Percentiles rank a stretch among this genome's conserved stretches.
phyloP scores from a whole-genome alignment of 305 asterid genomes.

The Rubia peregrina region DNA sequence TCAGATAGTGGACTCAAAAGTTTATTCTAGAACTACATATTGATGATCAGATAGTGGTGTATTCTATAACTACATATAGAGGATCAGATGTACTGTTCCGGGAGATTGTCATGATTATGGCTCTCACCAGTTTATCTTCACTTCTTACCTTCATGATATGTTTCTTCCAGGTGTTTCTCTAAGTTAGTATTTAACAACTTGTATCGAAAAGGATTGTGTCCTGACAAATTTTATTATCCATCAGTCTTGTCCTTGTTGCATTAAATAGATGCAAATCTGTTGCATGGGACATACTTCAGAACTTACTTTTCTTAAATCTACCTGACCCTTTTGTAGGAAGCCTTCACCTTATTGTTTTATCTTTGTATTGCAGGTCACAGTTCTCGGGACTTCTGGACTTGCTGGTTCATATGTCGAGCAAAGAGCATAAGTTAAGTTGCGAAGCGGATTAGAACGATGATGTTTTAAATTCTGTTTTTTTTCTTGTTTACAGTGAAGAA shows the following conservation, averaged over 20 bases:
- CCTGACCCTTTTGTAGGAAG: too few relatives aligned
- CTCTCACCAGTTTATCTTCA: too few relatives aligned
- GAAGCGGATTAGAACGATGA: neutral
- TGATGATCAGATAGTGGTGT: too few relatives aligned
- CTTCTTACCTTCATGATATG: too few relatives aligned
- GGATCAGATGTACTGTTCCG: neutral
- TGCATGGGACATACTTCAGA: neutral
- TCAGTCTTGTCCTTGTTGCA: neutral
- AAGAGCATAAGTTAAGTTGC: conserved; percentile 50
- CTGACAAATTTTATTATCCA: neutral
- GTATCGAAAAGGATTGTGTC: too few relatives aligned
- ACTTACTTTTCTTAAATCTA: neutral
- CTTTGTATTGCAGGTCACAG: conserved; percentile 54
- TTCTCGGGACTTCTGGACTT: conserved; percentile 91
- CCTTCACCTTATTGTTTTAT: neutral
- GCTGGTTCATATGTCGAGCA: conserved; percentile 93
- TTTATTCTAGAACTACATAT: too few relatives aligned
- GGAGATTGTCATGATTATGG: too few relatives aligned
- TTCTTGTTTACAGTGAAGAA: neutral
- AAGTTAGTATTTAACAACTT: neutral
- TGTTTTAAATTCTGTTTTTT: neutral
- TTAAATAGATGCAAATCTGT: neutral
- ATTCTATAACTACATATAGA: neutral
- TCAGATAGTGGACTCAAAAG: too few relatives aligned
- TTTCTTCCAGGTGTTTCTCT: neutral